Evolutionary conservation across 2,329 filamentous ascomycete genomes (phyloP).

Genomic region (Monilinia fructigena): DNA sequence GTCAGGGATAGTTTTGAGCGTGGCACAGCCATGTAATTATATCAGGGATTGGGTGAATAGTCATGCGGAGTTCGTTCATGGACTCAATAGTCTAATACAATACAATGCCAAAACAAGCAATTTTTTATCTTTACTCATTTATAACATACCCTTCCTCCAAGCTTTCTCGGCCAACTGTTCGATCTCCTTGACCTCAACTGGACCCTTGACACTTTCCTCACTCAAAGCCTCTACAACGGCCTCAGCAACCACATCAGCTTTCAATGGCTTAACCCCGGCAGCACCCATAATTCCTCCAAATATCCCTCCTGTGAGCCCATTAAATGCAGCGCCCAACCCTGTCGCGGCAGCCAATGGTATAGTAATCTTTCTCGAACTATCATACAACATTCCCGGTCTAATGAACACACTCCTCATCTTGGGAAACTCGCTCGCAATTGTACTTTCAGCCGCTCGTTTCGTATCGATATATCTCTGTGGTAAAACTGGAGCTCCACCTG

Average conservation of each 20-base stretch:
- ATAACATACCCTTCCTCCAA: slow-evolving; percentile 92
- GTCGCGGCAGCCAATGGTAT: slow-evolving; percentile 79
- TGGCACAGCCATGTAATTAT: slow-evolving; percentile 80
- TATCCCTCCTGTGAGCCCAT: slow-evolving; percentile 71
- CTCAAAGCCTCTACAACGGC: slow-evolving; percentile 84
- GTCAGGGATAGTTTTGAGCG: slow-evolving; percentile 97
- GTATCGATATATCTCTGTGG: slow-evolving; percentile 84
- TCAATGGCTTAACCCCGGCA: slow-evolving; percentile 80
- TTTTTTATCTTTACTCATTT: slow-evolving; percentile 36
- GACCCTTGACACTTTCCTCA: slow-evolving; percentile 70
- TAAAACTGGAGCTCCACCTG: slow-evolving; percentile 79
- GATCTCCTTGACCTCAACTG: slow-evolving; percentile 75
- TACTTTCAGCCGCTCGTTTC: slow-evolving; percentile 84
- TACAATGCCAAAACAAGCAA: slow-evolving; percentile 30
- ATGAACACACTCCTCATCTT: slow-evolving; percentile 77
- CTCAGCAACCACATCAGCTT: slow-evolving; percentile 83
- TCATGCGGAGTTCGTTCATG: slow-evolving; percentile 25
- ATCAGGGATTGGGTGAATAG: slow-evolving; percentile 17
- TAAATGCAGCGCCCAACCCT: slow-evolving; percentile 72
- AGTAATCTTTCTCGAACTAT: slow-evolving; percentile 76
- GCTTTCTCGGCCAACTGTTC: slow-evolving; percentile 76
- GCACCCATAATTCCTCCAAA: slow-evolving; percentile 77
- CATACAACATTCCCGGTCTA: slow-evolving; percentile 85
- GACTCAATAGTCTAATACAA: slow-evolving; percentile 24
- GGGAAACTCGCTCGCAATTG: slow-evolving; percentile 71